These are phyloP conservation scores for Trichoderma citrinoviride DNA, from an alignment of 2,329 filamentous ascomycete species.

Conservation along the genomic window DNA sequence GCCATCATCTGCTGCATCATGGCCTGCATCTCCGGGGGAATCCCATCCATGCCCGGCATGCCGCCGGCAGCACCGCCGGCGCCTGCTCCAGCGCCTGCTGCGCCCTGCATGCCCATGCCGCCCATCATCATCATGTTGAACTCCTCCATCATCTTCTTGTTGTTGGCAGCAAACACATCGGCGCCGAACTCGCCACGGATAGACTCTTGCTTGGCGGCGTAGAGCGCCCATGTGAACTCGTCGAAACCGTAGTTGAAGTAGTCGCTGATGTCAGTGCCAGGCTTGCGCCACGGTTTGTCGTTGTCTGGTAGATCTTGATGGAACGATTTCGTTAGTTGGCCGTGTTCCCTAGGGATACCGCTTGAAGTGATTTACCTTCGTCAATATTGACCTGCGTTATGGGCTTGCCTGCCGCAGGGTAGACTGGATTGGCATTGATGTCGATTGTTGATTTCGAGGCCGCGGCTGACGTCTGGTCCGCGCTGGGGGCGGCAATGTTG, in stretches of 20 bases:
- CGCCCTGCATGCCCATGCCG: constrained; percentile 46
- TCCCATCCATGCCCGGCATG: constrained; percentile 60
- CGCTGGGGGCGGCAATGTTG: constrained; percentile 43
- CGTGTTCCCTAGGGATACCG: background rate
- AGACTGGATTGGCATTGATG: constrained; percentile 76
- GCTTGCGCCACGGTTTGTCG: constrained; percentile 92
- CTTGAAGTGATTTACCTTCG: constrained; percentile 44
- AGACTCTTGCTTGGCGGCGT: constrained; percentile 82
- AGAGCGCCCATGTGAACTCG: constrained; percentile 96
- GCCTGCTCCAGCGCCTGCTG: constrained; percentile 33
- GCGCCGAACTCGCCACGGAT: constrained; percentile 74
- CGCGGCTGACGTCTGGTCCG: constrained; percentile 58
- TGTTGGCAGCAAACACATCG: constrained; percentile 58
- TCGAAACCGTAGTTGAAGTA: constrained; percentile 99
- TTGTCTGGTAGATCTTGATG: constrained; percentile 65
- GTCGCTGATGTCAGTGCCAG: constrained; percentile 90
- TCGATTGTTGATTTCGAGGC: constrained; percentile 80
- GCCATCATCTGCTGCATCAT: constrained; percentile 72
- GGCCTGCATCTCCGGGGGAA: constrained; percentile 63
- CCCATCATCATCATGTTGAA: constrained; percentile 69
- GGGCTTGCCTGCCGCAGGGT: constrained; percentile 77
- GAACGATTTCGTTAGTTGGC: constrained; percentile 10
- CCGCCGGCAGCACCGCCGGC: constrained; percentile 35
- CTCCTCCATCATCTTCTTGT: constrained; percentile 77
- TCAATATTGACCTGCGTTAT: constrained; percentile 75